Evolutionary conservation across 345 rosid genomes (phyloP), one percentile per base, ranked within the genome.

Genomic region (Eucalyptus urophylla): DNA sequence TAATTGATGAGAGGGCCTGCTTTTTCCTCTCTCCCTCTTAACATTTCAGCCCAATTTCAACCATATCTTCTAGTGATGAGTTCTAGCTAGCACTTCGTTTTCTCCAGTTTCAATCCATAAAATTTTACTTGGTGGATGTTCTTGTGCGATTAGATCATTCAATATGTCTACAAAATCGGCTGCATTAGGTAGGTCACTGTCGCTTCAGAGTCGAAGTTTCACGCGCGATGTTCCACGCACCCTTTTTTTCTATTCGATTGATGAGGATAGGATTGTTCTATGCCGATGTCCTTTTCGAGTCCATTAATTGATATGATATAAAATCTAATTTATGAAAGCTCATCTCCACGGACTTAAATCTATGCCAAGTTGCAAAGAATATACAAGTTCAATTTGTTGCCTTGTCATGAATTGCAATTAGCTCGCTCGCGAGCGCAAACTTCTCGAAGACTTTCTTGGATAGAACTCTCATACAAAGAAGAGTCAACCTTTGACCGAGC

Each of bases 211-310:
- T 21, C 3, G 1, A 40, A 21, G 29, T 21, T 76, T 40, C 13
- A 2, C 3, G 7, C 1, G 8, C 5, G 0, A 22, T 5, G 8
- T 76, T 37, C 45, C 1, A 2, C 1, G 8, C 27, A 7, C 15
- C 47, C 7, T 40, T 6, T 6, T 40, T 40, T 76, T 76, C 47
- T 21, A 40, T 76, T 76, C 47, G 29, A 76, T 76, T 44, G 14
- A 76, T 7, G 8, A 16, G 5, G 27, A 76, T 11, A 12, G 6
- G 43, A 40, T 37, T 17, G 5, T 76, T 8, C 47, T 1, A 6
- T 0, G 83, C 15, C 8, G 7, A 76, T 3, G 15, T 37, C 85
- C 15, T 11, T 76, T 40, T 24, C 25, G 3, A 21, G 15, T 44
- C 13, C 27, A 40, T 76, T 44, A 76, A 21, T 76, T 10, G 9